Percentiles rank a stretch among this genome's conserved stretches.
phyloP scores from a whole-genome alignment of 768 basidiomycete species.

The Lyophyllum atratum region DNA sequence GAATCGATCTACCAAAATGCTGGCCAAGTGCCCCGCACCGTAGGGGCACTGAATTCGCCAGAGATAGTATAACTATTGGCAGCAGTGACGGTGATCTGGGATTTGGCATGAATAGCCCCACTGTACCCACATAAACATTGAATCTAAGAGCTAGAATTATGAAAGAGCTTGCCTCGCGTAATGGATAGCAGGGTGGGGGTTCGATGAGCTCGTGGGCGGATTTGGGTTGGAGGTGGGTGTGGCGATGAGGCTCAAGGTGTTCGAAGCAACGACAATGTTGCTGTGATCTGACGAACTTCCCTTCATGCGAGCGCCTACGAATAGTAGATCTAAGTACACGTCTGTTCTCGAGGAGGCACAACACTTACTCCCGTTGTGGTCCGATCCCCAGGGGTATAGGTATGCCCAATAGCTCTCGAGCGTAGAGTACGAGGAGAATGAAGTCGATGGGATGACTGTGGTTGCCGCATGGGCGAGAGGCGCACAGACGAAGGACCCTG shows the following conservation, averaged over 20 bases:
- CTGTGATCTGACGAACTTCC: conserved; percentile 41
- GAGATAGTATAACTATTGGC: conserved; percentile 37
- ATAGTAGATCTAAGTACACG: background rate
- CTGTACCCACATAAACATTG: conserved; percentile 12
- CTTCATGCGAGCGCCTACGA: conserved; percentile 42
- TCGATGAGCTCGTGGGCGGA: conserved; percentile 40
- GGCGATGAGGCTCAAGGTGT: conserved; percentile 41
- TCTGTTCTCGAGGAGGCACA: background rate
- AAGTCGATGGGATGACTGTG: conserved; percentile 41
- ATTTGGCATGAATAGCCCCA: conserved; percentile 43
- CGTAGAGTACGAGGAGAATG: conserved; percentile 38
- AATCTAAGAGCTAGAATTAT: background rate
- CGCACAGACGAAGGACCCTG: conserved; percentile 12
- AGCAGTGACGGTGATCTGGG: conserved; percentile 42
- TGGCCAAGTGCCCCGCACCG: conserved; percentile 42
- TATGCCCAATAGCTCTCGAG: conserved; percentile 44
- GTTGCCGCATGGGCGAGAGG: conserved; percentile 28
- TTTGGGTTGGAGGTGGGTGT: conserved; percentile 38
- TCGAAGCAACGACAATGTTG: conserved; percentile 37
- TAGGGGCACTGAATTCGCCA: conserved; percentile 46
- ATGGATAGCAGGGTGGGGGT: conserved; percentile 44
- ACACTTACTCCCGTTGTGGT: conserved; percentile 44
- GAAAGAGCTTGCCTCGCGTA: conserved; percentile 33
- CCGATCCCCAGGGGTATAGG: conserved; percentile 48
- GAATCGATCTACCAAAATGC: conserved; percentile 37